A percentile compares a stretch with the other conserved stretches of the same genome.
Conservation (phyloP, 169 alveolate genomes). For the Condylostoma magnum region DNA sequence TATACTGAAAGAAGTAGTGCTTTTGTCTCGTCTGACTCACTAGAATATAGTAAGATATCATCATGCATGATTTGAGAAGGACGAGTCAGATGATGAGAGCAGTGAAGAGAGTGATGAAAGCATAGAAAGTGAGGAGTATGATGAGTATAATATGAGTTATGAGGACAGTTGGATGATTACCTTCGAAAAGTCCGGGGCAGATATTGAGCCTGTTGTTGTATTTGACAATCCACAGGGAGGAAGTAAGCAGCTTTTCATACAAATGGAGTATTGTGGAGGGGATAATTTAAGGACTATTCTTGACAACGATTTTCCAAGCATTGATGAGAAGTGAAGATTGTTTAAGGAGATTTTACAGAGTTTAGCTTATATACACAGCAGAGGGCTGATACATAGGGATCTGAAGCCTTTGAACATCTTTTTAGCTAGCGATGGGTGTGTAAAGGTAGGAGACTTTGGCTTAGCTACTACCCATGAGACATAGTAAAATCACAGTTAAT, state of each 20-base stretch:
- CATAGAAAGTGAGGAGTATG: too few relatives aligned
- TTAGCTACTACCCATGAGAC: slow-evolving; percentile 39
- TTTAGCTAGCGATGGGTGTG: slow-evolving; percentile 41
- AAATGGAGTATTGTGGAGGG: slow-evolving; percentile 84
- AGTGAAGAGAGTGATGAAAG: too few relatives aligned
- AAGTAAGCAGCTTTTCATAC: slow-evolving; percentile 49
- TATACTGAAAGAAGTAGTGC: slow-evolving; percentile 61
- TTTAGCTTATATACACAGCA: slow-evolving; percentile 51
- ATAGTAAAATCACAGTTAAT: slow-evolving; percentile 23
- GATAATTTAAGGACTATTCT: slow-evolving; percentile 59
- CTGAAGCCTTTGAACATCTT: slow-evolving; percentile 60
- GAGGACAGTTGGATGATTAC: slow-evolving; percentile 3
- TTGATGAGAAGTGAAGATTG: slow-evolving; percentile 42
- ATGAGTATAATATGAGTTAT: too few relatives aligned
- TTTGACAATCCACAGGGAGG: neutral
- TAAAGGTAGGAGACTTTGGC: slow-evolving; percentile 63
- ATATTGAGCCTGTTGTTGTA: neutral
- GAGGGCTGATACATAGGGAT: slow-evolving; percentile 60
- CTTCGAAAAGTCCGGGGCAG: neutral
- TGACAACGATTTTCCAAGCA: slow-evolving; percentile 36
- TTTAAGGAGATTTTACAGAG: slow-evolving; percentile 52
- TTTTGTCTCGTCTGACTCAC: slow-evolving; percentile 60
- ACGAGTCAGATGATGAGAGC: slow-evolving; percentile 37
- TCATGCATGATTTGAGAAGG: slow-evolving; percentile 67
- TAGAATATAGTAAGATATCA: slow-evolving; percentile 79